These are phyloP conservation scores for Suillus plorans DNA, from an alignment of 768 basidiomycete genomes.

Conservation along the genomic window DNA sequence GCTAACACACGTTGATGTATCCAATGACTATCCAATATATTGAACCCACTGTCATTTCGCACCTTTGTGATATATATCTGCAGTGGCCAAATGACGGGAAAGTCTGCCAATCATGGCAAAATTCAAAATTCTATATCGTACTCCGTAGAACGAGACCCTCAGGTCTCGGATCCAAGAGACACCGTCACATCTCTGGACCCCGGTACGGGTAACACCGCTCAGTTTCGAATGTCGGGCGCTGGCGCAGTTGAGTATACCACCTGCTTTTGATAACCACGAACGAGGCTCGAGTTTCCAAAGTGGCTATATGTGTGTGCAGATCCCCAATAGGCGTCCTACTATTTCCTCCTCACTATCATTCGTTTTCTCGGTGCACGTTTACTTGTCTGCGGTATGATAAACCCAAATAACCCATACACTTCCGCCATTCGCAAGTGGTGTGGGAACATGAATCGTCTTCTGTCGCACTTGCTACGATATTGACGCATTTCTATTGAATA, in stretches of 20 bases:
- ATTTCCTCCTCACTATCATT: background rate
- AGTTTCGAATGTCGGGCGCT: background rate
- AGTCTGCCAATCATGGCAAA: slow-evolving; percentile 62
- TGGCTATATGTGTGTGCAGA: background rate
- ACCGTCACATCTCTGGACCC: background rate
- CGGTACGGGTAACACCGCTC: background rate
- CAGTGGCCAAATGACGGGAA: slow-evolving; percentile 78
- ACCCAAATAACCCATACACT: background rate
- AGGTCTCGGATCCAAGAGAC: slow-evolving; percentile 63
- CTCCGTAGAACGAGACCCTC: background rate
- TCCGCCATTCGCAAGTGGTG: background rate
- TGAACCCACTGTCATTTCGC: slow-evolving; percentile 57
- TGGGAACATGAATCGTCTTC: background rate
- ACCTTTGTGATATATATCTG: slow-evolving; percentile 40
- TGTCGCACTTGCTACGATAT: no score
- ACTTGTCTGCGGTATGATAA: background rate
- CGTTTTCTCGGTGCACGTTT: background rate
- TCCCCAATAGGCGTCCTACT: background rate
- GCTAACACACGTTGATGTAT: no score
- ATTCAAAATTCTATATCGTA: background rate
- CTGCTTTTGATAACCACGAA: background rate
- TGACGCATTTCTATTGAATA: background rate
- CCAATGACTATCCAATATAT: background rate
- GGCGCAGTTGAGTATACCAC: background rate
- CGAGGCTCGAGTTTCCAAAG: background rate